Conservation (phyloP, 1,139 yeast genomes). For the Fermentozyma sake region DNA sequence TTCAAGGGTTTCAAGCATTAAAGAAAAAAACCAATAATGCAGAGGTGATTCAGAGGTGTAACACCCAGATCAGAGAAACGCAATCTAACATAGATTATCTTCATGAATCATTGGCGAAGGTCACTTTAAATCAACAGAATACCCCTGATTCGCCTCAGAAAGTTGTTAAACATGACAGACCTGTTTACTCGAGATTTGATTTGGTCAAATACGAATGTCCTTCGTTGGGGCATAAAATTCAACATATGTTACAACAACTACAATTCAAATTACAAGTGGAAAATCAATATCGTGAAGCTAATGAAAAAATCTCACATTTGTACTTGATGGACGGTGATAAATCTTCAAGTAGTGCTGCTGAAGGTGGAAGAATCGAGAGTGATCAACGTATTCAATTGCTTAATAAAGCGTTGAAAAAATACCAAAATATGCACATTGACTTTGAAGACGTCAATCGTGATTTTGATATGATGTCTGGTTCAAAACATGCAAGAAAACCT, state of each 20-base stretch:
- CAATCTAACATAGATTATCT: conserved; percentile 86
- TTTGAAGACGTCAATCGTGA: conserved; percentile 57
- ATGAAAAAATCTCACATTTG: conserved; percentile 79
- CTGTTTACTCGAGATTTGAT: conserved; percentile 65
- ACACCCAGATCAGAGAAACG: conserved; percentile 85
- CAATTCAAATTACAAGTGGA: conserved; percentile 93
- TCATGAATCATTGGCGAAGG: conserved; percentile 68
- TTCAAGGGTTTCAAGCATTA: conserved; percentile 79
- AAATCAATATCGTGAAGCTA: conserved; percentile 87
- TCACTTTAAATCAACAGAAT: conserved; percentile 34
- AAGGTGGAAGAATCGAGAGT: conserved; percentile 79
- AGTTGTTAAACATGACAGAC: conserved; percentile 17
- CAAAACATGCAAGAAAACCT: conserved; percentile 75
- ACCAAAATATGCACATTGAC: conserved; percentile 81
- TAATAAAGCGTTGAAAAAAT: conserved; percentile 78
- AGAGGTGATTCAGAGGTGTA: conserved; percentile 85
- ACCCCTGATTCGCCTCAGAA: conserved; percentile 6
- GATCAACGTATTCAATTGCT: conserved; percentile 81
- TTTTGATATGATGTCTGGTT: conserved; percentile 59
- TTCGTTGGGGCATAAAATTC: conserved; percentile 91
- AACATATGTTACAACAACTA: conserved; percentile 89
- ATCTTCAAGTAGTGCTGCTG: conserved; percentile 81
- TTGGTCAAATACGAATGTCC: conserved; percentile 90
- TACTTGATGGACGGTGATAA: conserved; percentile 91
- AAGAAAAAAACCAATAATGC: conserved; percentile 74